Conservation (phyloP, 495 filamentous ascomycete species). For the Xylona heveae region DNA sequence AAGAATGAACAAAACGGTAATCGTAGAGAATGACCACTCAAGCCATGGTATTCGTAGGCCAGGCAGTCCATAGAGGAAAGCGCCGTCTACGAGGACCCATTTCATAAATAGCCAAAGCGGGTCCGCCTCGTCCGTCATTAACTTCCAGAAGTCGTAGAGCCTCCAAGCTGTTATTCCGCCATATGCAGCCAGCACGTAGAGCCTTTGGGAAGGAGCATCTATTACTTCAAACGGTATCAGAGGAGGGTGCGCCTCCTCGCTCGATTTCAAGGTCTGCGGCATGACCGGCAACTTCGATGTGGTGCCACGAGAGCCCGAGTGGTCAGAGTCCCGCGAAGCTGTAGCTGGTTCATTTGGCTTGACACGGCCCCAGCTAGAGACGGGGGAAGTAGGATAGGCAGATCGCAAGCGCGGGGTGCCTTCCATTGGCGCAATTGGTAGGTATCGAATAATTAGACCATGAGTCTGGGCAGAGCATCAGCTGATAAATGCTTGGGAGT, state of each 20-base stretch:
- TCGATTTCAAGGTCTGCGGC: slow-evolving; percentile 13
- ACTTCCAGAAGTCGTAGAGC: slow-evolving; percentile 56
- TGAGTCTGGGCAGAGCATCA: no score
- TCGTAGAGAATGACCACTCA: slow-evolving; percentile 59
- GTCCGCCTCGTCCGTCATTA: slow-evolving; percentile 54
- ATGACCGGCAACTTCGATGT: slow-evolving; percentile 14
- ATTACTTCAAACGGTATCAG: slow-evolving; percentile 51
- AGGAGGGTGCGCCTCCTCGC: slow-evolving; percentile 23
- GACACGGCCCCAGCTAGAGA: slow-evolving; percentile 18
- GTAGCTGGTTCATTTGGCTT: slow-evolving; percentile 16
- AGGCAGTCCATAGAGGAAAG: slow-evolving; percentile 71
- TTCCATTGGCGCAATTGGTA: no score
- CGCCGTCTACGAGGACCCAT: slow-evolving; percentile 66
- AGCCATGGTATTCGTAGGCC: slow-evolving; percentile 84
- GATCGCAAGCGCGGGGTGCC: slow-evolving; percentile 51
- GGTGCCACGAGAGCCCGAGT: slow-evolving; percentile 12
- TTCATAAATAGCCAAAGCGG: slow-evolving; percentile 75
- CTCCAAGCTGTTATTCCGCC: slow-evolving; percentile 52
- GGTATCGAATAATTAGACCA: no score
- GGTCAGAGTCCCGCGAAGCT: slow-evolving; percentile 7
- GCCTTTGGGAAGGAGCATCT: slow-evolving; percentile 72
- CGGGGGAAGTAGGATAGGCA: slow-evolving; percentile 46
- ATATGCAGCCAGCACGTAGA: slow-evolving; percentile 67
- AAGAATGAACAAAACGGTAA: slow-evolving; percentile 36
- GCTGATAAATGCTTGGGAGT: no score